Evolutionary conservation across 805 yeast species (phyloP).

Genomic region (Saccharomycopsis sp.): DNA sequence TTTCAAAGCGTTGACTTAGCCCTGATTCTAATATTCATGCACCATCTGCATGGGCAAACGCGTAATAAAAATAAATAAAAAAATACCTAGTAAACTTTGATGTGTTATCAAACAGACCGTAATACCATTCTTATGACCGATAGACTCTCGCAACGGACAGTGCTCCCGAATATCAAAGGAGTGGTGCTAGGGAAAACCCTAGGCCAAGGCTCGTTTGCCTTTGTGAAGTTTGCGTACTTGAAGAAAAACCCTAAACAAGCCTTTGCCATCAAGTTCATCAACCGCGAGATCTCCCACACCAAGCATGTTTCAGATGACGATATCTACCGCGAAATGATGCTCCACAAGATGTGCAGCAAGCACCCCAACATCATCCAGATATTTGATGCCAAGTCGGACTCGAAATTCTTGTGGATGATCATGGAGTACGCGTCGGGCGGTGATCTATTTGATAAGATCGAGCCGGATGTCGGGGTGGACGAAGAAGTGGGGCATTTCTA

Average conservation of each 20-base stretch:
- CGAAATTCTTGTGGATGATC: slow-evolving; percentile 53
- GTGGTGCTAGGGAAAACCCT: slow-evolving; percentile 42
- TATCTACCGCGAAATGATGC: slow-evolving; percentile 43
- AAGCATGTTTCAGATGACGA: slow-evolving; percentile 32
- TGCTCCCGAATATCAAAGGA: slow-evolving; percentile 38
- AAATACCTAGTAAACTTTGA: too few relatives aligned
- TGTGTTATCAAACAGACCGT: too few relatives aligned
- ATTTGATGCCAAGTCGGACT: slow-evolving; percentile 44
- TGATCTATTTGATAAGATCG: slow-evolving; percentile 70
- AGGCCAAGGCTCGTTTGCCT: slow-evolving; percentile 64
- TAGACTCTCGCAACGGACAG: neutral
- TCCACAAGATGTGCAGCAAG: slow-evolving; percentile 49
- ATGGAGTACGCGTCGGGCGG: slow-evolving; percentile 69
- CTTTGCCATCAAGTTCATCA: slow-evolving; percentile 53
- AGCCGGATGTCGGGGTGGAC: slow-evolving; percentile 64
- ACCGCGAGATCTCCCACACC: slow-evolving; percentile 31
- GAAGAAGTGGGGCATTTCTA: slow-evolving; percentile 59
- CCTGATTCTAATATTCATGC: too few relatives aligned
- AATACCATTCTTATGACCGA: neutral
- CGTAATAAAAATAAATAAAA: too few relatives aligned
- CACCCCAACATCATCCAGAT: slow-evolving; percentile 55
- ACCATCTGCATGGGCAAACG: too few relatives aligned
- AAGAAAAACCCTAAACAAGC: slow-evolving; percentile 30
- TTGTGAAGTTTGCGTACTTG: slow-evolving; percentile 43
- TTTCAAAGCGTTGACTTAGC: slow-evolving; percentile 23